Evolutionary conservation across 768 basidiomycete genomes (phyloP), one percentile per base, ranked within the genome.

Genomic region (Crassisporium funariophilum): DNA sequence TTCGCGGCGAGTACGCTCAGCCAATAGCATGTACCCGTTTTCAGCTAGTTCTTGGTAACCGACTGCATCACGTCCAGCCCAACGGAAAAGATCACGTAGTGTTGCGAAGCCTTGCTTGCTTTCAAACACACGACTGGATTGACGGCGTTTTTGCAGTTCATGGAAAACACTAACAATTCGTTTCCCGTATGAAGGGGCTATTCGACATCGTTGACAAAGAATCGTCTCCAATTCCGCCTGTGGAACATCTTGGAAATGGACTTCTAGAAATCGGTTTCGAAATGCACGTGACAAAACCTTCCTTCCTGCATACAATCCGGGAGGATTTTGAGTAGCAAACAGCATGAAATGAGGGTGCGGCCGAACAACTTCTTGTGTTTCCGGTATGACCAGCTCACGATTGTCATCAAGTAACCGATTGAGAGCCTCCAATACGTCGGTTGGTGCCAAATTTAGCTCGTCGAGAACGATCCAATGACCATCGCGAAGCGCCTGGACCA

Each of bases 381-480:
- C 97, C 0, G 95, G 90, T 42, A 99, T 87, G 35, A 98, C 79
- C 16, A 99, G 75, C 64, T 99, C 97, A 37, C 97, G 86, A 56
- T 99, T 99, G 62, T 99, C 97, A 63, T 99, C 97, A 22, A 99
- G 78, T 6, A 99, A 77, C 20, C 97, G 84, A 64, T 99, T 99
- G 27, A 99, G 80, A 0, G 97, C 95, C 65, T 99, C 97, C 39
- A 99, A 78, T 4, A 99, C 97, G 60, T 99, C 97, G 4, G 93
- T 98, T 2, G 97, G 97, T 4, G 97, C 97, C 33, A 99, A 73
- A 65, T 99, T 99, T 53, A 99, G 77, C 62, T 99, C 97, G 60
- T 99, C 97, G 31, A 99, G 78, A 9, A 99, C 97, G 46, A 99
- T 91, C 97, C 97, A 99, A 63, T 98, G 84, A 9, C 97, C 97